Percentiles rank a stretch among this genome's conserved stretches.
Conservation (phyloP, 305 asterid species). For the Fraxinus paxiana region DNA sequence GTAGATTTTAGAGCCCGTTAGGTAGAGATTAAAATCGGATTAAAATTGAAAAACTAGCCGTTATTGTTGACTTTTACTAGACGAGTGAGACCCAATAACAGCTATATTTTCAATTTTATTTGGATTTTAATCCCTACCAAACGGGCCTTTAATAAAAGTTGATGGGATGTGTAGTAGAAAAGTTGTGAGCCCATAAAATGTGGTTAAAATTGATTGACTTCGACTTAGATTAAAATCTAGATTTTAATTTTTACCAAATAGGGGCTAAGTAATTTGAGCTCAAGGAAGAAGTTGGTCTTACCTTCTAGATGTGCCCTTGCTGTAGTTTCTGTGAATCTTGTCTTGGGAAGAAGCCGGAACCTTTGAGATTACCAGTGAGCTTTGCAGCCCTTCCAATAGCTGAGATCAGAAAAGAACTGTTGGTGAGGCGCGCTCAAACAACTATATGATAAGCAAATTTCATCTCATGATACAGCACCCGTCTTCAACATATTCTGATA, state of each 20-base stretch:
- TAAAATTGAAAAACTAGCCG: no score
- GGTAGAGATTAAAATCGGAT: no score
- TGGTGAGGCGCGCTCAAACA: background rate
- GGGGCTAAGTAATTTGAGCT: constrained; percentile 13
- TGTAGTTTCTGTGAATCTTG: constrained; percentile 55
- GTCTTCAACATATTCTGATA: background rate
- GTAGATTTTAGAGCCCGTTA: no score
- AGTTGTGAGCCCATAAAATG: background rate
- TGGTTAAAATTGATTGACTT: background rate
- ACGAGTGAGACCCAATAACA: no score
- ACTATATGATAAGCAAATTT: background rate
- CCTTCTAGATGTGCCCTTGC: constrained; percentile 53
- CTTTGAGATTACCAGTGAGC: constrained; percentile 70
- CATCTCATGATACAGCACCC: background rate
- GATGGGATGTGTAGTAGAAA: background rate
- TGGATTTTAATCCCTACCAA: no score
- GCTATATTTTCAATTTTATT: no score
- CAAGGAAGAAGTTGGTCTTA: constrained; percentile 15
- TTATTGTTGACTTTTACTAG: no score
- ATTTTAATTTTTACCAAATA: background rate
- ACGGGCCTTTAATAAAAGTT: background rate
- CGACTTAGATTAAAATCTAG: background rate
- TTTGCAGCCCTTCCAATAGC: constrained; percentile 95
- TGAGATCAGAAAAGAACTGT: constrained; percentile 31
- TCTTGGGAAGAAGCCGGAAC: constrained; percentile 67